Evolutionary conservation across 202 grass and related monocot species (phyloP).

Genomic region (Zizania palustris): DNA sequence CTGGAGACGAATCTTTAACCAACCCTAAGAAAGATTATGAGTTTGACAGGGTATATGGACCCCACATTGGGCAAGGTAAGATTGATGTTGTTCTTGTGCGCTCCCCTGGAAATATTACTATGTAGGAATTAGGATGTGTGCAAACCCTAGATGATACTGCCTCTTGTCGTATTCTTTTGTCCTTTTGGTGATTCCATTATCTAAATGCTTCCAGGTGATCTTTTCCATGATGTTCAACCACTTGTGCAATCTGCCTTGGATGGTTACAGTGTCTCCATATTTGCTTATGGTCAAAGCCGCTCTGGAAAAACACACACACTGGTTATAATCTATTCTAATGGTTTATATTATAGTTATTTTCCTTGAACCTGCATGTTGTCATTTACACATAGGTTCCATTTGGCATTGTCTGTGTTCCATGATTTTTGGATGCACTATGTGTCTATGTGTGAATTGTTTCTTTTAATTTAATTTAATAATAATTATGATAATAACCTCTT

Average conservation of each 20-base stretch:
- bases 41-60: constrained; percentile 94
- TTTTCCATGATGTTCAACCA: constrained; percentile 94
- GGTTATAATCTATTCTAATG: constrained; percentile 51
- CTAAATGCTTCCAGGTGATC: constrained; percentile 64
- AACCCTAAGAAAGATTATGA: constrained; percentile 98
- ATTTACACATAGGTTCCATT: neutral
- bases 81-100: constrained; percentile 28
- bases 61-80: constrained; percentile 95
- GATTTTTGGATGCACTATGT: constrained; percentile 6
- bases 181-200: constrained; percentile 31
- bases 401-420: neutral
- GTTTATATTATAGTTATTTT: constrained; percentile 3
- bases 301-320: constrained; percentile 97
- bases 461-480: constrained; percentile 20
- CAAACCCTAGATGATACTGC: constrained; percentile 12
- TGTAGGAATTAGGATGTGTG: neutral
- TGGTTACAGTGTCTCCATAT: constrained; percentile 87
- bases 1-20: constrained; percentile 82
- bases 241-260: constrained; percentile 93
- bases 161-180: constrained; percentile 19
- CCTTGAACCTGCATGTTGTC: constrained; percentile 7
- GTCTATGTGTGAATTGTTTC: constrained; percentile 5
- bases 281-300: constrained; percentile 89
- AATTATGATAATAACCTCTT: constrained; percentile 28
- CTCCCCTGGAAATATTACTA: constrained; percentile 22